phyloP scores from a whole-genome alignment of 805 yeast species.

The Candida boidinii region DNA sequence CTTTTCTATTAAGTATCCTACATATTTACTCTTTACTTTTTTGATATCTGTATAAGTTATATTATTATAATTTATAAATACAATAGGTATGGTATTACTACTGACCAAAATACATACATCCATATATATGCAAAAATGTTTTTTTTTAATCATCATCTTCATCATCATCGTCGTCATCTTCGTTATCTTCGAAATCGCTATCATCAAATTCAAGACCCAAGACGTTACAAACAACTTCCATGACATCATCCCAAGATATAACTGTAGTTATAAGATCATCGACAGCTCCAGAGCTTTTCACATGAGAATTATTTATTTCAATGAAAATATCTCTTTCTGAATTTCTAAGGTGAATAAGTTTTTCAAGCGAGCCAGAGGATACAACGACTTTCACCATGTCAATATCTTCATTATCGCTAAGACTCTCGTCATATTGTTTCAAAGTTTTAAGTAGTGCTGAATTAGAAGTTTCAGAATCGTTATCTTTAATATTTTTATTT shows the following conservation, averaged over 20 bases:
- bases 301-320: slow-evolving; percentile 18
- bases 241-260: slow-evolving; percentile 28
- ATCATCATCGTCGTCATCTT: slow-evolving; percentile 9
- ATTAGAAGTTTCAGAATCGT: no score
- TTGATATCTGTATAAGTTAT: no score
- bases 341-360: slow-evolving; percentile 11
- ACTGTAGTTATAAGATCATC: no score
- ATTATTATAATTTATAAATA: no score
- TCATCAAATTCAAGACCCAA: slow-evolving; percentile 27
- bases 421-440: no score
- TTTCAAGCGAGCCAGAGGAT: slow-evolving; percentile 16
- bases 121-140: background rate
- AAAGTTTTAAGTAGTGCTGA: no score
- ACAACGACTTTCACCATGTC: slow-evolving; percentile 16
- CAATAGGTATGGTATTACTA: no score
- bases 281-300: no score
- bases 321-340: slow-evolving; percentile 13
- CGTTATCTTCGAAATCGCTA: slow-evolving; percentile 19
- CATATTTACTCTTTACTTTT: no score
- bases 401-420: no score
- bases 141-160: background rate
- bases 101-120: background rate
- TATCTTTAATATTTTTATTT: no score
- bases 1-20: no score
- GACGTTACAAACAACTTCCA: slow-evolving; percentile 24